Evolutionary conservation across 208 protist genomes (phyloP), one percentile per base, ranked within the genome.

Genomic region (Plasmodiophora brassicae): DNA sequence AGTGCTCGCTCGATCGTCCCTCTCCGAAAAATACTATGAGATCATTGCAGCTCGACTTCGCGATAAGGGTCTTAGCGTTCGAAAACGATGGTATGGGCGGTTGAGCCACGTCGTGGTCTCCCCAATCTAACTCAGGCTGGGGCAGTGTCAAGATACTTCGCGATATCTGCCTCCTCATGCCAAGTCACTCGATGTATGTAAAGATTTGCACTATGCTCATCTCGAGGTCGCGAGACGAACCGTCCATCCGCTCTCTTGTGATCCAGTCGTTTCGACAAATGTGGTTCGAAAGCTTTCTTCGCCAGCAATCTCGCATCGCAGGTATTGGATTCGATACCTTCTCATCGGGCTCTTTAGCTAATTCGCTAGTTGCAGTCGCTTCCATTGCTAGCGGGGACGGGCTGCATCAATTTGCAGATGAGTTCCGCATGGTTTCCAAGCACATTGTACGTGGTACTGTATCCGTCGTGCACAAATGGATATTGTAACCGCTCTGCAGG

Each of bases 31-130:
- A 78, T 78, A 78, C 41, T 78, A 78, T 78, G 32, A n/a, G 14
- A 32, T 78, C 5, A 78, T 78, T 78, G 65, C n/a, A 14, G n/a
- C 14, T 5, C 65, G 65, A 38, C 5, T 78, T 78, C 65, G 65
- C n/a, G 65, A 78, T 32, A 78, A 78, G n/a, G 65, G 65, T 38
- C n/a, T 78, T n/a, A 78, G 65, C 65, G 65, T 78, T 44, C 65
- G 65, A 36, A 78, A 78, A 32, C 65, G 65, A 5, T 78, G 65
- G 65, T 78, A 78, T 5, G 50, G 14, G 14, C 25, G 20, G 20
- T 57, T 57, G n/a, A n/a, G n/a, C 5, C 65, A 78, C 65, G 32
- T 5, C 41, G 5, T 8, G 65, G 65, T 14, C 5, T 78, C 65
- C 10, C 41, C 32, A 5, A 78, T 8, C 5, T n/a, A 32, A 44